Percentiles rank a stretch among this genome's conserved stretches.
Evolutionary conservation across 352 stramenopile genomes (phyloP).

Genomic region (Phytophthora multivora): DNA sequence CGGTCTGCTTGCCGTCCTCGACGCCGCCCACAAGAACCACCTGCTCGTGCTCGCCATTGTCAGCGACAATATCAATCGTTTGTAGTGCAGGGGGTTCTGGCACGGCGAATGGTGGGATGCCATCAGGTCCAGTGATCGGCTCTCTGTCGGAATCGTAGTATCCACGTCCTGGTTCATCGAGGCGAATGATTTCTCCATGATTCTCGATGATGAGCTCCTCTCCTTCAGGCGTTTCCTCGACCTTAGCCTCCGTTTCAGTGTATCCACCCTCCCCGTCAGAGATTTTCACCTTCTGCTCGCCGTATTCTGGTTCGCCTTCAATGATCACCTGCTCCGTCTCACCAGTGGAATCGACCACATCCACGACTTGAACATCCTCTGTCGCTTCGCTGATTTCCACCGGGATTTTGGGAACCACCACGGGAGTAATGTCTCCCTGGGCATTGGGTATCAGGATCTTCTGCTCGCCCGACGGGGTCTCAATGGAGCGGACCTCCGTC

Average conservation of each 20-base stretch:
- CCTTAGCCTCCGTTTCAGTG: constrained; percentile 3
- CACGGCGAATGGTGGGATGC: background rate
- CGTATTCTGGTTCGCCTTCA: constrained; percentile 11
- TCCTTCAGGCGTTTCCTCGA: background rate
- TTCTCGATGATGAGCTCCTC: constrained; percentile 10
- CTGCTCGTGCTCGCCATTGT: background rate
- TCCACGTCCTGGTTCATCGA: background rate
- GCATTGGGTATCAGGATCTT: constrained; percentile 31
- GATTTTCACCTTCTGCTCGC: constrained; percentile 9
- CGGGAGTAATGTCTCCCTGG: constrained; percentile 23
- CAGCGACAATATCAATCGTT: background rate
- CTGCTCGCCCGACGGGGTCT: constrained; percentile 24
- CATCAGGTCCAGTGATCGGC: background rate
- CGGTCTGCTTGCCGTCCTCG: background rate
- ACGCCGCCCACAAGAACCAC: background rate
- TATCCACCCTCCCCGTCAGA: constrained; percentile 5
- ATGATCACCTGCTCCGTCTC: constrained; percentile 27
- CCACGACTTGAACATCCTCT: constrained; percentile 13
- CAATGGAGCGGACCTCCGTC: constrained; percentile 18
- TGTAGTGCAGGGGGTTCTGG: background rate
- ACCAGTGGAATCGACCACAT: constrained; percentile 12
- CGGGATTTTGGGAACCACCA: constrained; percentile 14
- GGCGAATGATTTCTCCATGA: constrained; percentile 1
- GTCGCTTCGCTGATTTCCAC: constrained; percentile 2
- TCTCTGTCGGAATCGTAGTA: background rate